Conservation (phyloP, 2,329 filamentous ascomycete species). For the Acephala macrosclerotiorum region DNA sequence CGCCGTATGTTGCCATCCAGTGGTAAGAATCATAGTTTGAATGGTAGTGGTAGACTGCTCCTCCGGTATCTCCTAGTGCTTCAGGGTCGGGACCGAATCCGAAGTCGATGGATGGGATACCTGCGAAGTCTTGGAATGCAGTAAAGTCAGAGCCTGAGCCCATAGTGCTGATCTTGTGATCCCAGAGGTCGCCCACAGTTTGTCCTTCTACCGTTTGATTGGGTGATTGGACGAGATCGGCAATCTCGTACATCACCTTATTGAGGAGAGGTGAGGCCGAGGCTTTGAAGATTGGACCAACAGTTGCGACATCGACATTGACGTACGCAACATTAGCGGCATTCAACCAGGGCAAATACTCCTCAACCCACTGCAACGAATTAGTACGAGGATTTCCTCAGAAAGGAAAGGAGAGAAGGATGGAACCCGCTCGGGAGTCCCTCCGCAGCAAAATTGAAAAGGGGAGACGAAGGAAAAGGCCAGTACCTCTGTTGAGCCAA, state of each 20-base stretch:
- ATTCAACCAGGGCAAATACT: slow-evolving; percentile 78
- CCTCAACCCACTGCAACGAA: slow-evolving; percentile 90
- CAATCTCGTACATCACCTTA: slow-evolving; percentile 64
- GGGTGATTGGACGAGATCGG: slow-evolving; percentile 53
- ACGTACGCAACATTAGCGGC: slow-evolving; percentile 75
- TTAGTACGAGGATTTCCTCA: too few relatives aligned
- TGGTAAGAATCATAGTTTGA: slow-evolving; percentile 84
- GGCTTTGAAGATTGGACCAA: slow-evolving; percentile 62
- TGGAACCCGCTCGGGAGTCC: too few relatives aligned
- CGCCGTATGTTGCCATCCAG: slow-evolving; percentile 84
- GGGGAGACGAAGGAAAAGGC: too few relatives aligned
- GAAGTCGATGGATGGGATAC: slow-evolving; percentile 61
- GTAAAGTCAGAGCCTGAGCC: slow-evolving; percentile 74
- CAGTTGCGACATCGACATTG: slow-evolving; percentile 77
- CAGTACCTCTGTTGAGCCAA: slow-evolving; percentile 87
- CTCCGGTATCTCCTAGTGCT: slow-evolving; percentile 26
- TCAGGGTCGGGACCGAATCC: slow-evolving; percentile 53
- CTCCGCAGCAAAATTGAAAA: too few relatives aligned
- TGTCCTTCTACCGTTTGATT: slow-evolving; percentile 48
- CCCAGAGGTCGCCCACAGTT: slow-evolving; percentile 55
- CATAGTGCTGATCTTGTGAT: slow-evolving; percentile 61
- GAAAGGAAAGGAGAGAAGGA: too few relatives aligned
- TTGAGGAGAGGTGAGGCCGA: slow-evolving; percentile 69
- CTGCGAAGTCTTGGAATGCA: slow-evolving; percentile 66
- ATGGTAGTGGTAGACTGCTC: slow-evolving; percentile 77